phyloP scores from a whole-genome alignment of 352 stramenopile genomes.

The Phytophthora capsici region DNA sequence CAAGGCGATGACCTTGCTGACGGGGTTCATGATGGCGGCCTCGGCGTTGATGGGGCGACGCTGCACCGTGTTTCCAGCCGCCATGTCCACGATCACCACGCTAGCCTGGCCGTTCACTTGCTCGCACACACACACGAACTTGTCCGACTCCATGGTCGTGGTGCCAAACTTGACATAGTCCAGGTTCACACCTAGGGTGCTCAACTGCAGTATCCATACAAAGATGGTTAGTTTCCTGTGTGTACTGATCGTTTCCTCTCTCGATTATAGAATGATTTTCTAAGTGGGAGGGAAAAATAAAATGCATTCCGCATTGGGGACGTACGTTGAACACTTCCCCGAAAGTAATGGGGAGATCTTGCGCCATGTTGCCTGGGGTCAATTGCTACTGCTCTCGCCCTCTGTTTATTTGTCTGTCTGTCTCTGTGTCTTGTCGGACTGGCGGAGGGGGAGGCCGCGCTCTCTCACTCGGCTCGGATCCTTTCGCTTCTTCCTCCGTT shows the following conservation, averaged over 20 bases:
- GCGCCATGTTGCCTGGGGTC: conserved; percentile 58
- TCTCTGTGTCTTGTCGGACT: conserved; percentile 31
- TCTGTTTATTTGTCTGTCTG: conserved; percentile 16
- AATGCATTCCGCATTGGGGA: conserved; percentile 17
- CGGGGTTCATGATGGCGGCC: conserved; percentile 99
- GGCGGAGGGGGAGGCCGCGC: conserved; percentile 21
- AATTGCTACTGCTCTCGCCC: conserved; percentile 14
- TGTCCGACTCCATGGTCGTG: conserved; percentile 98
- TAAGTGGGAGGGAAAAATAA: conserved; percentile 11
- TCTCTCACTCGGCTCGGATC: conserved; percentile 32
- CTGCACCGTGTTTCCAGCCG: conserved; percentile 87
- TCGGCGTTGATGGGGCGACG: conserved; percentile 98
- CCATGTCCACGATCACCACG: conserved; percentile 94
- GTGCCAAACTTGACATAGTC: conserved; percentile 94
- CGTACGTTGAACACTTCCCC: conserved; percentile 91
- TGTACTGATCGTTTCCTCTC: conserved; percentile 12
- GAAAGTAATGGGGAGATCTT: conserved; percentile 91
- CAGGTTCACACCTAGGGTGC: conserved; percentile 86
- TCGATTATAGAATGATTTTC: conserved; percentile 12
- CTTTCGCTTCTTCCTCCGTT: conserved; percentile 65
- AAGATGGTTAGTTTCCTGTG: conserved; percentile 11
- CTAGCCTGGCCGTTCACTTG: conserved; percentile 88
- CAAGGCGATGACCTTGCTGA: conserved; percentile 90
- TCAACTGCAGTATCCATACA: conserved; percentile 59
- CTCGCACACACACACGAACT: conserved; percentile 95